Evolutionary conservation across 2,329 filamentous ascomycete species (phyloP), one percentile per base, ranked within the genome.

Genomic region (Trichoderma hamatum): DNA sequence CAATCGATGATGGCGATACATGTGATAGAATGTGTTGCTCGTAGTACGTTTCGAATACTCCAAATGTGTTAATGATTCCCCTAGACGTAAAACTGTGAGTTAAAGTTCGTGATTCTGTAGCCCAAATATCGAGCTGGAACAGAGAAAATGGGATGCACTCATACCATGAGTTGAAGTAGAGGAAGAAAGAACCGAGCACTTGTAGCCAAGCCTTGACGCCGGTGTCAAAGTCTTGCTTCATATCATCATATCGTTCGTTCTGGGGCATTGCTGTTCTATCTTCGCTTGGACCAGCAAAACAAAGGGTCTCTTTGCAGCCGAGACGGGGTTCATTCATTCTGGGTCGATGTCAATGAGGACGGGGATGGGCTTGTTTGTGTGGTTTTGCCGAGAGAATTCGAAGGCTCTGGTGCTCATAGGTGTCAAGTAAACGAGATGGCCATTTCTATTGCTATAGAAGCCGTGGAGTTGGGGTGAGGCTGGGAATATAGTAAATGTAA

Each of bases 31-130:
- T 76, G 11, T 76, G 80, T 39, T 77, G 79, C 64, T 78, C 74
- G 72, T 88, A 89, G 77, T 87, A 86, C 2, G 82, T 83, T 72
- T 89, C 85, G 71, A 85, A 89, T 2, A 85, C 82, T 7, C 84
- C 84, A 68, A 86, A 88, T 7, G 83, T 73, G 69, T 75, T 79
- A 39, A 79, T 67, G 3, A 81, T 73, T 1, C 80, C 79, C 59
- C 59, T 62, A 19, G 2, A 34, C 1, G 24, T 51, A n/a, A 34
- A 49, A 5, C 1, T 1, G 13, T 49, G 2, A 51, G 43, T 11
- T 2, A 49, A 49, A 5, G 19, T 51, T 19, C 10, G 10, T 11
- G 7, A 59, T 9, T 5, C 5, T 28, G 3, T 14, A 3, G 24
- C 6, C 14, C 11, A 26, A 39, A 32, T n/a, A 24, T 28, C n/a